Percentiles rank a stretch among this genome's conserved stretches.
Conservation (phyloP, 441 rosid genomes). For the Bocquillonia castaneifolia region DNA sequence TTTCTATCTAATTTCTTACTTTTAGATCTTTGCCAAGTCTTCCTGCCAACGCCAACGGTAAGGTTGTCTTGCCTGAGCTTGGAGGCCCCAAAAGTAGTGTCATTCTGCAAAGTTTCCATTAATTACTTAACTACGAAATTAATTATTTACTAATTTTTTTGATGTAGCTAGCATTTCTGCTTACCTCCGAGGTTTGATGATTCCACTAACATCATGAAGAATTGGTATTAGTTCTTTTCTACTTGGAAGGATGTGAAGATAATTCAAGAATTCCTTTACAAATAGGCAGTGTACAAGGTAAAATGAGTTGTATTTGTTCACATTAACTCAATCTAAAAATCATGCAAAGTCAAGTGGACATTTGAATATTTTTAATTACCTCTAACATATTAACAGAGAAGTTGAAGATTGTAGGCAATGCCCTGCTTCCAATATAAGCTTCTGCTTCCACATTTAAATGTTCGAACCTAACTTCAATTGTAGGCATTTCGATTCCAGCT, state of each 20-base stretch:
- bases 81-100: constrained; percentile 65
- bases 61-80: constrained; percentile 59
- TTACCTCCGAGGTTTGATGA: constrained; percentile 63
- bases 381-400: constrained; percentile 36
- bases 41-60: constrained; percentile 56
- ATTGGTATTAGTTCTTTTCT: constrained; percentile 45
- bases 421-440: constrained; percentile 59
- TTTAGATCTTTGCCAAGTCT: constrained; percentile 52
- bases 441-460: constrained; percentile 55
- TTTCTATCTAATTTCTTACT: constrained; percentile 26
- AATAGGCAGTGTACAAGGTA: neutral
- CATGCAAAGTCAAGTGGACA: neutral
- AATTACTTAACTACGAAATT: neutral
- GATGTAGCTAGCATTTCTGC: neutral
- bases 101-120: constrained; percentile 36
- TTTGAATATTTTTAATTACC: constrained; percentile 15
- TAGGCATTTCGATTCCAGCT: constrained; percentile 57
- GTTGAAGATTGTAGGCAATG: constrained; percentile 61
- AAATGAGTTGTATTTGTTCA: neutral
- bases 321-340: neutral
- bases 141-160: neutral
- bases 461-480: constrained; percentile 61
- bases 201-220: constrained; percentile 57
- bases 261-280: constrained; percentile 34
- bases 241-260: constrained; percentile 43